Conservation (phyloP, 495 filamentous ascomycete genomes). For the Xylaria acuta region DNA sequence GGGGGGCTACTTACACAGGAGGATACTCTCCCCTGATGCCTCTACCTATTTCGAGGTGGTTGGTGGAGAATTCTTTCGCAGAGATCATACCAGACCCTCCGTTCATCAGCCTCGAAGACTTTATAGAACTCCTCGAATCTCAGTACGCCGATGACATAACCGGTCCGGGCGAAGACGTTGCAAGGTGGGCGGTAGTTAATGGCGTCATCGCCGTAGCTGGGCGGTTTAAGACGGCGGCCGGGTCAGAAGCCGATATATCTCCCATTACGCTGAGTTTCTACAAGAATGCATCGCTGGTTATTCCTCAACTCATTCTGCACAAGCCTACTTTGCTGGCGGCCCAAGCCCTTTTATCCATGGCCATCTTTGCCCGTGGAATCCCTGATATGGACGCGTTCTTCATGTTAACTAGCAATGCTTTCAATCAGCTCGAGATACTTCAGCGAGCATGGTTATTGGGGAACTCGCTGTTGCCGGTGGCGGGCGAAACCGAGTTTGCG, state of each 20-base stretch:
- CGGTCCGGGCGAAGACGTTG: not conserved
- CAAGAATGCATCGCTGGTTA: not conserved
- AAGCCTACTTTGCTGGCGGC: not conserved
- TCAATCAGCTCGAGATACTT: not conserved
- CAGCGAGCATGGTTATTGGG: not conserved
- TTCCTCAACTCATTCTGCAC: not conserved
- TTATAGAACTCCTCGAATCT: not conserved
- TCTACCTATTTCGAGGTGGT: not conserved
- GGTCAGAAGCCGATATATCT: not conserved
- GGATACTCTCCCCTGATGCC: slow-evolving; percentile 15
- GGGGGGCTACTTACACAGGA: not conserved
- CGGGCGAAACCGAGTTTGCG: not conserved
- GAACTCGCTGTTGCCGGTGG: not conserved
- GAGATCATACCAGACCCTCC: not conserved
- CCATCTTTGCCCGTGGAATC: not conserved
- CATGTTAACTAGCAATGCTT: slow-evolving; percentile 7
- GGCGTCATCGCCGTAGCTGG: slow-evolving; percentile 1
- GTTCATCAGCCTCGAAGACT: not conserved
- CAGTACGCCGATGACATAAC: not conserved
- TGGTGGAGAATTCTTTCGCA: not conserved
- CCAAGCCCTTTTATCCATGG: slow-evolving; percentile 17
- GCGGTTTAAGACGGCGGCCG: slow-evolving; percentile 6
- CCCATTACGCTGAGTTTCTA: slow-evolving; percentile 10
- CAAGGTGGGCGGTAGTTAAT: slow-evolving; percentile 16
- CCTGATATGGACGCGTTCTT: not conserved